Evolutionary conservation across 116 monocot species (phyloP).

Genomic region (Zostera marina): DNA sequence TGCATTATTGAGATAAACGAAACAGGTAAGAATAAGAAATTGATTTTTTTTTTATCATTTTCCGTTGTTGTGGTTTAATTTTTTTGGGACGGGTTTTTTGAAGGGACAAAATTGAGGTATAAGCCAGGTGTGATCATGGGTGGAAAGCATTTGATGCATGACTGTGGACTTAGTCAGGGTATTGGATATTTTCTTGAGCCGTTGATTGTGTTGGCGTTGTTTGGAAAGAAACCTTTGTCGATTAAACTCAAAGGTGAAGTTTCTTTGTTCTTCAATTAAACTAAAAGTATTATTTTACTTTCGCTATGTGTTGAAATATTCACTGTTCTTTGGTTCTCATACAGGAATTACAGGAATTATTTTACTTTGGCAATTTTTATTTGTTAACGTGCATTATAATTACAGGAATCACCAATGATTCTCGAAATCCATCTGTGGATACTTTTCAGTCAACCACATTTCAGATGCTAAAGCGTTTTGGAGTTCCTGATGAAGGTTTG

Average conservation of each 20-base stretch:
- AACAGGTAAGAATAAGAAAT: constrained; percentile 28
- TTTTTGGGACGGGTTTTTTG: neutral
- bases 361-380: too few species aligned
- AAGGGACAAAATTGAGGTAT: constrained; percentile 81
- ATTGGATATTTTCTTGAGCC: constrained; percentile 93
- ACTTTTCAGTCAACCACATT: constrained; percentile 62
- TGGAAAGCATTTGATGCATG: constrained; percentile 63
- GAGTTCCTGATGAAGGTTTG: constrained; percentile 70
- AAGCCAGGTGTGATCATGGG: constrained; percentile 84
- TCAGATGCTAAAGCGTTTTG: constrained; percentile 76
- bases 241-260: constrained; percentile 63
- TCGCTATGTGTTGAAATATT: too few species aligned
- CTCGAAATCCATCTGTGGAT: constrained; percentile 74
- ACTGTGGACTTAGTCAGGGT: constrained; percentile 57
- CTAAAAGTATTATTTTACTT: too few species aligned
- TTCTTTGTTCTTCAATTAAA: neutral
- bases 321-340: too few species aligned
- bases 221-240: constrained; percentile 69
- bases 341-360: too few species aligned
- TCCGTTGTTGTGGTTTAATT: too few species aligned
- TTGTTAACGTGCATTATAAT: neutral
- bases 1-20: constrained; percentile 75
- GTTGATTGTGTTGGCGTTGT: constrained; percentile 53
- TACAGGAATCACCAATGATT: constrained; percentile 90
- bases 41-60: neutral